Evolutionary conservation across 2,329 filamentous ascomycete species (phyloP).

Genomic region (Sporothrix dimorphospora): DNA sequence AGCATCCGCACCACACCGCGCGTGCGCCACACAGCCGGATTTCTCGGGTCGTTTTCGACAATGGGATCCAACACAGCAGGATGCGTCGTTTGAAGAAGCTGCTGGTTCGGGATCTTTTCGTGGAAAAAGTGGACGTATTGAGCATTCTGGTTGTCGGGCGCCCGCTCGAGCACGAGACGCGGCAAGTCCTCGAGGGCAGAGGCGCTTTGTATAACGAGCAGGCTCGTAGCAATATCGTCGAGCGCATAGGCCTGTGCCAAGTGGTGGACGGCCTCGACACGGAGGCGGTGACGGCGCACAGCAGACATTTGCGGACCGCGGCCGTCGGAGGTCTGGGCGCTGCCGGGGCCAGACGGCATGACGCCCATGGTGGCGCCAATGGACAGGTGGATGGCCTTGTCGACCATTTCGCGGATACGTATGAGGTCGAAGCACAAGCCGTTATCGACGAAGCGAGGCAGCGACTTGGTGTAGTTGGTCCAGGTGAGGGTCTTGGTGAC

Average conservation of each 20-base stretch:
- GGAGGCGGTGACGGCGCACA: conserved; percentile 70
- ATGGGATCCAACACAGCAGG: conserved; percentile 50
- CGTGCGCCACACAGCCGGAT: neutral
- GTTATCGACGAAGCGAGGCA: neutral
- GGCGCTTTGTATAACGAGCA: conserved; percentile 81
- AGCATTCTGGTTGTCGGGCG: conserved; percentile 68
- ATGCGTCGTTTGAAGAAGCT: conserved; percentile 37
- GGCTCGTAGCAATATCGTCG: conserved; percentile 81
- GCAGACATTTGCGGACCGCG: neutral
- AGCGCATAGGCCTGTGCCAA: conserved; percentile 76
- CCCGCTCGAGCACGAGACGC: conserved; percentile 70
- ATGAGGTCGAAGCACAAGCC: neutral
- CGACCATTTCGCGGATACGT: neutral
- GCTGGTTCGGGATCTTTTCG: conserved; percentile 80
- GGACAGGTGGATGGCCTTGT: neutral
- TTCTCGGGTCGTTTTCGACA: neutral
- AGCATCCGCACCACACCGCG: conserved; percentile 71
- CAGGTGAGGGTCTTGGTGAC: neutral
- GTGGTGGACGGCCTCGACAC: conserved; percentile 78
- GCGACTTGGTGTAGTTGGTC: neutral
- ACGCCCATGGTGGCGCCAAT: neutral
- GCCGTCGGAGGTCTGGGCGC: neutral
- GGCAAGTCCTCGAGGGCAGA: conserved; percentile 78
- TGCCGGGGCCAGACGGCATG: neutral
- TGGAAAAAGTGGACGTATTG: conserved; percentile 93